phyloP scores from a whole-genome alignment of 1,139 yeast genomes.

The Saccharomyces pastorianus region DNA sequence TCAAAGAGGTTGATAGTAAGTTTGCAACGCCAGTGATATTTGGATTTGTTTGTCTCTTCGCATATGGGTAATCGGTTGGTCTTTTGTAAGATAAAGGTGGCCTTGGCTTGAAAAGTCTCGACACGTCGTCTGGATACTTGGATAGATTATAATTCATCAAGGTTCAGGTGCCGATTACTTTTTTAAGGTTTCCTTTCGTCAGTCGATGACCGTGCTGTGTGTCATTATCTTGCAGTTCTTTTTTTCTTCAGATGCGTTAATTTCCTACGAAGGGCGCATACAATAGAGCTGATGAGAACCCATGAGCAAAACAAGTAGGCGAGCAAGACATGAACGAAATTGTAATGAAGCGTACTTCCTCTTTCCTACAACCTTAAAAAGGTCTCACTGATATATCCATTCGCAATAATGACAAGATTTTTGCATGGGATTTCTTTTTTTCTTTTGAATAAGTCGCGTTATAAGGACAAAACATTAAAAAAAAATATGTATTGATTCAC shows the following conservation, averaged over 20 bases:
- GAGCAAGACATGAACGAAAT: no score
- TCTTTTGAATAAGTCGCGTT: neutral
- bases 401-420: neutral
- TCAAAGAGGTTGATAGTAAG: conserved; percentile 6
- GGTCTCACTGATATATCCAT: no score
- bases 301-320: no score
- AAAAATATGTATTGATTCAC: neutral
- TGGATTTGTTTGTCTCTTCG: conserved; percentile 41
- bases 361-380: no score
- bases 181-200: neutral
- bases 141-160: conserved; percentile 21
- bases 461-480: neutral
- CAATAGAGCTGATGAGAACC: no score
- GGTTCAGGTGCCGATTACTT: neutral
- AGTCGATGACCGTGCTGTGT: neutral
- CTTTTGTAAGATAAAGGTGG: conserved; percentile 53
- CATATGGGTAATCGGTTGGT: conserved; percentile 51
- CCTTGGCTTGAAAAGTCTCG: conserved; percentile 58
- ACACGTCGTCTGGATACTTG: conserved; percentile 58
- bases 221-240: neutral
- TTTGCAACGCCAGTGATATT: conserved; percentile 45
- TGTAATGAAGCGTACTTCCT: no score
- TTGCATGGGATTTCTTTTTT: neutral
- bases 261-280: no score
- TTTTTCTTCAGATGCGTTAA: no score